Evolutionary conservation across 2,329 filamentous ascomycete genomes (phyloP).

Genomic region (Ophiocordyceps camponoti-rufipedis): DNA sequence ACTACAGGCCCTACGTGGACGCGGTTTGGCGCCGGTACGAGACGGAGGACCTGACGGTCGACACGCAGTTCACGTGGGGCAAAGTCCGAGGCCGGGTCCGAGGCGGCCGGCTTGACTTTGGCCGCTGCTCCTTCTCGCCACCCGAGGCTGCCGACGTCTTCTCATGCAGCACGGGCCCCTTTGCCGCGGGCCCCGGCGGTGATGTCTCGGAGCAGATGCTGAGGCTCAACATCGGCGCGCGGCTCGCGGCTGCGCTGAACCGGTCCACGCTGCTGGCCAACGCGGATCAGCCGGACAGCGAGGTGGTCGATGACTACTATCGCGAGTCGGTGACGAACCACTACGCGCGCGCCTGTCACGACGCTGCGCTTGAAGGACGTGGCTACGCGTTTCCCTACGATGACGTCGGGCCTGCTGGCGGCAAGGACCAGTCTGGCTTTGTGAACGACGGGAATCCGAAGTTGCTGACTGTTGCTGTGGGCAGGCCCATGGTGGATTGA

Average conservation of each 20-base stretch:
- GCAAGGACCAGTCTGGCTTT: conserved; percentile 42
- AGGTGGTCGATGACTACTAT: conserved; percentile 33
- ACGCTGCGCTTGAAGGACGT: conserved; percentile 34
- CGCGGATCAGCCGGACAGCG: conserved; percentile 31
- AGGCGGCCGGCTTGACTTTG: conserved; percentile 19
- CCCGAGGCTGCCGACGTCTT: conserved; percentile 32
- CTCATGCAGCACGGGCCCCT: conserved; percentile 36
- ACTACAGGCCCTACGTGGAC: conserved; percentile 31
- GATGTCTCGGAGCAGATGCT: conserved; percentile 13
- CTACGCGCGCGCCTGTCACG: conserved; percentile 47
- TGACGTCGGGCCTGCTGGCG: conserved; percentile 39
- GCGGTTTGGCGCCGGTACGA: conserved; percentile 32
- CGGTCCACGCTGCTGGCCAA: conserved; percentile 45
- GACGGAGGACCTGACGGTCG: conserved; percentile 23
- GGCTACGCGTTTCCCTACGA: conserved; percentile 60
- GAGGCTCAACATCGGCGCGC: conserved; percentile 44
- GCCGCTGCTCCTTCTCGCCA: conserved; percentile 24
- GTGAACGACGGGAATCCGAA: conserved; percentile 37
- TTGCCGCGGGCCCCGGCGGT: conserved; percentile 24
- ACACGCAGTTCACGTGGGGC: conserved; percentile 36
- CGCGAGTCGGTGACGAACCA: conserved; percentile 39
- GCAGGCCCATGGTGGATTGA: conserved; percentile 14
- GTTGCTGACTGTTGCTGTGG: conserved; percentile 37
- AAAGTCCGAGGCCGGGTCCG: conserved; percentile 23
- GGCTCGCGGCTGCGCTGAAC: conserved; percentile 62